Conservation (phyloP, 495 filamentous ascomycete genomes). For the Massariosphaeria phaeospora region DNA sequence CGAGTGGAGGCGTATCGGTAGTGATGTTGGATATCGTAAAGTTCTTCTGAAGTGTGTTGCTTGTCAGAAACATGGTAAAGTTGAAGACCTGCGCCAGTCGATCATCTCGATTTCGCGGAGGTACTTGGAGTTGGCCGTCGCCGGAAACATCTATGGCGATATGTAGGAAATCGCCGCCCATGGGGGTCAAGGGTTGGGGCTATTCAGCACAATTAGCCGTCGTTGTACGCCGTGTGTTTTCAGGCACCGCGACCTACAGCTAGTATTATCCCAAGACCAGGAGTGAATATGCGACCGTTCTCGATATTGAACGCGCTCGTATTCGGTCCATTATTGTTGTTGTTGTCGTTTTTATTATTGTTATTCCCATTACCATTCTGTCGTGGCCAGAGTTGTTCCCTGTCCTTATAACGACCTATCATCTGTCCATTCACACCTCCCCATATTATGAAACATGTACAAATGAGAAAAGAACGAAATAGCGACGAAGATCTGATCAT, state of each 20-base stretch:
- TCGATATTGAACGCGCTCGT: constrained; percentile 28
- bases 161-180: constrained; percentile 62
- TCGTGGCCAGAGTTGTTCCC: neutral
- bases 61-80: constrained; percentile 63
- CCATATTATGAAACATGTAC: constrained; percentile 10
- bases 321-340: constrained; percentile 9
- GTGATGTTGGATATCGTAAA: constrained; percentile 64
- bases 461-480: constrained; percentile 7
- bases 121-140: constrained; percentile 56
- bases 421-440: constrained; percentile 9
- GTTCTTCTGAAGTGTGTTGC: constrained; percentile 54
- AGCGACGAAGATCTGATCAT: constrained; percentile 21
- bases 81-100: constrained; percentile 51
- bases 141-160: constrained; percentile 62
- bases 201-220: constrained; percentile 1
- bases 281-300: constrained; percentile 25
- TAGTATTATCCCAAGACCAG: constrained; percentile 26
- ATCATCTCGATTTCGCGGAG: constrained; percentile 46
- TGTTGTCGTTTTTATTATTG: constrained; percentile 6
- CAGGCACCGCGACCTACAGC: constrained; percentile 20
- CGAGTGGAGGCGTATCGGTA: constrained; percentile 52
- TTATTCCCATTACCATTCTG: constrained; percentile 11
- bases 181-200: constrained; percentile 61
- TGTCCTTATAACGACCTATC: constrained; percentile 2
- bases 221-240: neutral